Evolutionary conservation across 495 filamentous ascomycete genomes (phyloP), one percentile per base, ranked within the genome.

Genomic region (Letharia lupina): DNA sequence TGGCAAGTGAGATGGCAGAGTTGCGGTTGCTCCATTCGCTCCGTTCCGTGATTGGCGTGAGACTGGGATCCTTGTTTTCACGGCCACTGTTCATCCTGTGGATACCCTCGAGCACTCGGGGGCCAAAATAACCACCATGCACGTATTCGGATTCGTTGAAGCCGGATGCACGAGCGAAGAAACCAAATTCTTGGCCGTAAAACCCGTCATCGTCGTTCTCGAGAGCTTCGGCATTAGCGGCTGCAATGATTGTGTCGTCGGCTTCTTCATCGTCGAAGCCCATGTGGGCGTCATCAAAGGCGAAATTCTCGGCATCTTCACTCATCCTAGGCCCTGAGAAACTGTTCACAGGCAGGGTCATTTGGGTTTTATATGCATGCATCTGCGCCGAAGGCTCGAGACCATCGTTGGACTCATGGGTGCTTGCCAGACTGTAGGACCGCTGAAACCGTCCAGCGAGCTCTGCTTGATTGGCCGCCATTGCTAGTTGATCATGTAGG

Each of bases 111-210:
- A 79, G 76, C 28, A 84, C 86, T 28, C 84, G 82, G 15, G 86
- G 82, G 10, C 91, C 93, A 70, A 98, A 97, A 77, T 89, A 98
- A n/a, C 95, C 94, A 9, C 94, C 95, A 62, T 90, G 86, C 28
- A 83, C 84, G 68, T 88, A 88, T 54, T 89, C 75, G 12, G 76
- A 74, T 23, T 71, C 73, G 45, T 73, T 74, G 23, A 74, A 74
- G 16, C 80, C 71, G 7, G 86, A 80, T n/a, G 85, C 83, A 28
- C 78, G 76, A 15, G 93, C 91, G 73, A 94, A 98, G 76, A 98
- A 98, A n/a, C 92, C 93, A 69, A 98, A 98, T 74, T 98, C 94
- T 68, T 92, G 88, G 4, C 94, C 95, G 72, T 98, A 98, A 77
- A 91, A 93, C 10, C 90, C 93, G 60, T 96, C 93, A 20, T 87